Base-by-base conservation (phyloP, 2,329 filamentous ascomycete species). In the Pseudogymnoascus sp. region DNA sequence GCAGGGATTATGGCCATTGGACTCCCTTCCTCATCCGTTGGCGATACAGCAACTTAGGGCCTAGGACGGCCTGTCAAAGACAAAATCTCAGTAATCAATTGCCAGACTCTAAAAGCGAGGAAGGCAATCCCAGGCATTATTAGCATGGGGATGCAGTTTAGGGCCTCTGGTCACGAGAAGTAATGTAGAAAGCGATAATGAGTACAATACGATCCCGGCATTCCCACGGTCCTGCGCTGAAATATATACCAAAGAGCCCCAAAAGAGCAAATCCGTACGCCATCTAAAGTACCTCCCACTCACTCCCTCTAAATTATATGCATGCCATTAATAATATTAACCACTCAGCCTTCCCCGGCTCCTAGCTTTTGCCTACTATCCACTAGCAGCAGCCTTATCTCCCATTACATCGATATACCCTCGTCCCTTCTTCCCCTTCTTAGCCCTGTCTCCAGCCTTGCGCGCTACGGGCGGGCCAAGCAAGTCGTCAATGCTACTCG, bases 391-490 rank as follows among this genome's bases (percentile, higher is more conserved):
- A 26, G 39, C 45, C 37, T 66, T 65, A 33, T 65, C 64, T 29
- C 69, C 89, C 92, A 97, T 97, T 64, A 99, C 91, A 81, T 99
- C 94, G 31, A 99, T 87, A 79, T 99, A 99, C 29, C 92, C 81
- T 31, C 91, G 88, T 21, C 88, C 86, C 80, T 92, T 96, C 79
- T 91, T 91, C 70, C 83, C 80, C 74, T 89, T 91, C 74, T 85
- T 89, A 67, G 71, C 77, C 0, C 81, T 81, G 4, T 80, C 78
- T 69, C 72, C 75, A 2, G 81, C 82, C 64, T 89, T 92, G 66
- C 90, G 83, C 16, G 89, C 83, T 31, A 81, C 83, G 3, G 89
- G 84, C 4, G 89, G 86, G 4, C 90, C 90, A 21, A 99, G 78
- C 66, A 99, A 78, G 73, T 99, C 94, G 70, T 99, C 94, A 71